phyloP scores from a whole-genome alignment of 2,329 filamentous ascomycete genomes.

The Fusarium nurragi region DNA sequence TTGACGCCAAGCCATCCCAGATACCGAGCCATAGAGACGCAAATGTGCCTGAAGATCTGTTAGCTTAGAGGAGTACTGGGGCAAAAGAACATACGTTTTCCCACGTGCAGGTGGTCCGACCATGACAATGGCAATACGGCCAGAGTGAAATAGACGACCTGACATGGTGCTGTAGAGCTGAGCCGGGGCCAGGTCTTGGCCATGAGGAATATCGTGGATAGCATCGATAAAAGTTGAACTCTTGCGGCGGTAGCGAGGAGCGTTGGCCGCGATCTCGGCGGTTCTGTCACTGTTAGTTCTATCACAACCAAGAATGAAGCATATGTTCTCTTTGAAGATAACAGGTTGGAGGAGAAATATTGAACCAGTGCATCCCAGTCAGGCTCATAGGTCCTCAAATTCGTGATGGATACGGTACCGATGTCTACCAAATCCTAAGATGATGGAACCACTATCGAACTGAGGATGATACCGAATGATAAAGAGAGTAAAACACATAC shows the following conservation, averaged over 20 bases:
- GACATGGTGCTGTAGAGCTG: conserved; percentile 99
- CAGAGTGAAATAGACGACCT: conserved; percentile 94
- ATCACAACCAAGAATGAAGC: not conserved
- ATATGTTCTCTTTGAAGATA: not conserved
- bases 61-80: conserved; percentile 13
- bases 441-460: not conserved
- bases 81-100: conserved; percentile 75
- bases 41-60: conserved; percentile 75
- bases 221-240: conserved; percentile 97
- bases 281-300: conserved; percentile 65
- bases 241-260: conserved; percentile 87
- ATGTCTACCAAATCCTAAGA: not conserved
- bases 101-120: conserved; percentile 94
- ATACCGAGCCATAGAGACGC: conserved; percentile 93
- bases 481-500: conserved; percentile 55
- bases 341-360: not conserved
- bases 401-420: not conserved
- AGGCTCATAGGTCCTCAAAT: not conserved
- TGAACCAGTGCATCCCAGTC: not conserved
- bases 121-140: conserved; percentile 95
- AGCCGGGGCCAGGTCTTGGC: conserved; percentile 85
- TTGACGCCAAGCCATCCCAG: conserved; percentile 97
- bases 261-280: conserved; percentile 90
- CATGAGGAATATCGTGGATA: conserved; percentile 91
- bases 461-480: not conserved